Conservation (phyloP, 768 basidiomycete species). For the Hypholoma fasciculare region DNA sequence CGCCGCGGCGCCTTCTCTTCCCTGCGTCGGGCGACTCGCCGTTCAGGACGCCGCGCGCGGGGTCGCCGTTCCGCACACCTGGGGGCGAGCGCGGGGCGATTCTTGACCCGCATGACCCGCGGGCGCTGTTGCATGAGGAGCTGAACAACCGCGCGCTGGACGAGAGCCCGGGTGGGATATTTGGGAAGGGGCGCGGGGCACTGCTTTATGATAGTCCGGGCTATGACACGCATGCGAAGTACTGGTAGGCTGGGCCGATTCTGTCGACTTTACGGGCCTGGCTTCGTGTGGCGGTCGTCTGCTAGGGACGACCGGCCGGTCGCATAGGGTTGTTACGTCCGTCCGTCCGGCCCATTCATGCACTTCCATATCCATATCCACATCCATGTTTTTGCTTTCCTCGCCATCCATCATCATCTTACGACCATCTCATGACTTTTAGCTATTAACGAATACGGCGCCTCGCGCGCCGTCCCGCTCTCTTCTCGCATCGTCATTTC, state of each 20-base stretch:
- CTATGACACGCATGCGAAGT: constrained; percentile 27
- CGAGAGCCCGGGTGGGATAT: constrained; percentile 67
- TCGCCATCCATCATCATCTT: constrained; percentile 4
- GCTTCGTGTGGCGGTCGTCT: neutral
- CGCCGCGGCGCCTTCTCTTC: constrained; percentile 39
- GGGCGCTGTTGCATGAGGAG: constrained; percentile 70
- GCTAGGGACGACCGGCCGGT: neutral
- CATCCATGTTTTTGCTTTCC: neutral
- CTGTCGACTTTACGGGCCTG: neutral
- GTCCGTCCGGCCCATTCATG: neutral
- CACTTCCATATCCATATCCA: too few relatives aligned
- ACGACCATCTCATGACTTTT: constrained; percentile 16
- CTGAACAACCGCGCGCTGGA: constrained; percentile 48
- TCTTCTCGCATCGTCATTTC: constrained; percentile 2
- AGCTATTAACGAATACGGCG: too few relatives aligned
- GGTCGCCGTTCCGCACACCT: constrained; percentile 47
- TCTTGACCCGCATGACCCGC: constrained; percentile 74
- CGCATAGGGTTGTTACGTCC: constrained; percentile 1
- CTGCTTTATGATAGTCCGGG: constrained; percentile 79
- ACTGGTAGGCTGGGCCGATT: constrained; percentile 22
- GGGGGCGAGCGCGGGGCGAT: constrained; percentile 40
- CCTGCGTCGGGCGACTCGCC: constrained; percentile 38
- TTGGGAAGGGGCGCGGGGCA: constrained; percentile 52
- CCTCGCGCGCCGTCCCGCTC: too few relatives aligned
- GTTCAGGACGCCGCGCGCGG: constrained; percentile 31